phyloP scores from a whole-genome alignment of 805 yeast genomes.

The Cyberlindnera euphorbiiphila region DNA sequence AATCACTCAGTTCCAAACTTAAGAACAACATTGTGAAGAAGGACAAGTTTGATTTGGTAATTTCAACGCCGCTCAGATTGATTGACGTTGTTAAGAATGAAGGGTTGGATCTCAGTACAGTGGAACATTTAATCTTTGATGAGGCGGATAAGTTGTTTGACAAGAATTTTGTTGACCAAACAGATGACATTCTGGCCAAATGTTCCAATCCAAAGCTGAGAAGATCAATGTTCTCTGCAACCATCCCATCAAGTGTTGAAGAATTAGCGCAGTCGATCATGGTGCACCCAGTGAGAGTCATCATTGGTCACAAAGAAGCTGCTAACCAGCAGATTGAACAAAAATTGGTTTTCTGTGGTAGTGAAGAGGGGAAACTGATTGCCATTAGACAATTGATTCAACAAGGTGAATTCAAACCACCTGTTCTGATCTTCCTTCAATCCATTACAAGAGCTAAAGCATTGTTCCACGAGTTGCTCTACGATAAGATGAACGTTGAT shows the following conservation, averaged over 20 bases:
- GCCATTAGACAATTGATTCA: conserved; percentile 87
- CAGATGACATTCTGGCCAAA: conserved; percentile 71
- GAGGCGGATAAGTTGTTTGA: conserved; percentile 96
- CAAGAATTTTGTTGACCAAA: conserved; percentile 80
- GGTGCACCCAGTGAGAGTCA: conserved; percentile 71
- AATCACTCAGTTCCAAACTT: conserved; percentile 66
- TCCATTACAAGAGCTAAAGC: conserved; percentile 94
- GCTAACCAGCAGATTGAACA: conserved; percentile 85
- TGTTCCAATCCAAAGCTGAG: conserved; percentile 38
- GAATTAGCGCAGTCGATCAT: conserved; percentile 81
- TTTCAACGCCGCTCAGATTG: conserved; percentile 85
- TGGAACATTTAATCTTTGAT: conserved; percentile 81
- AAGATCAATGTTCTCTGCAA: conserved; percentile 89
- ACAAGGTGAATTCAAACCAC: conserved; percentile 85
- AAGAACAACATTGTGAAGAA: conserved; percentile 55
- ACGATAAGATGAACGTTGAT: conserved; percentile 90
- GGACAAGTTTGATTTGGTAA: conserved; percentile 70
- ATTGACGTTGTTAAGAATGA: conserved; percentile 70
- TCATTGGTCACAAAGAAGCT: conserved; percentile 91
- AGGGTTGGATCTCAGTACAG: conserved; percentile 54
- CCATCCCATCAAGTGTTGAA: conserved; percentile 91
- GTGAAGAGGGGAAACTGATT: conserved; percentile 90
- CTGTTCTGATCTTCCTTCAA: conserved; percentile 87
- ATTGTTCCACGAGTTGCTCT: conserved; percentile 83
- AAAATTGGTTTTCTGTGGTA: conserved; percentile 79